phyloP scores from a whole-genome alignment of 257 asterid species.

The Nicotiana attenuata region DNA sequence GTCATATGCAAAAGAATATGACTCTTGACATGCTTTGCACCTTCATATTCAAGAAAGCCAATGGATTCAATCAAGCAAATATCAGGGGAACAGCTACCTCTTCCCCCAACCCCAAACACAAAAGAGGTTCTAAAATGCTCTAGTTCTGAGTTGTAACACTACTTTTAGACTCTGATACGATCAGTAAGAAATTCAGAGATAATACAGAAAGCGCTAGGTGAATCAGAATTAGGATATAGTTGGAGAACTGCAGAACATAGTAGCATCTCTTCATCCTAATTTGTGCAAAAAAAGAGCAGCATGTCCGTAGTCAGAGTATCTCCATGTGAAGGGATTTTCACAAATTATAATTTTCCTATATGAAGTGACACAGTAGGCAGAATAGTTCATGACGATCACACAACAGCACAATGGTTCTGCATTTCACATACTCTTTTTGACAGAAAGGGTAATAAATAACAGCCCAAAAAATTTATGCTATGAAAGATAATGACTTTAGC shows the following conservation, averaged over 20 bases:
- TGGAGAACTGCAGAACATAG: neutral
- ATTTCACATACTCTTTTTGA: constrained; percentile 5
- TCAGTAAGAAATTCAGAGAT: neutral
- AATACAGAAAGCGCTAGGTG: neutral
- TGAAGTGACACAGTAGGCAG: too few relatives aligned
- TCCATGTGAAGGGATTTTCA: neutral
- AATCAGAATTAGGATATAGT: neutral
- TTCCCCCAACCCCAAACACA: neutral
- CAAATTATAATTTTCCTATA: neutral
- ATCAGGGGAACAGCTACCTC: neutral
- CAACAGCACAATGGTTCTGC: neutral
- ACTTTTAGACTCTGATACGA: neutral
- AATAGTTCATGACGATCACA: neutral
- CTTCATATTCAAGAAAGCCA: neutral
- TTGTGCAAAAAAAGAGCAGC: neutral
- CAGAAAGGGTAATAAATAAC: neutral
- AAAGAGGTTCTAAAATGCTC: neutral
- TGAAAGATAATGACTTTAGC: neutral
- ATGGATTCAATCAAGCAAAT: constrained; percentile 1
- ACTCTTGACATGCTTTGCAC: neutral
- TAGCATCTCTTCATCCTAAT: neutral
- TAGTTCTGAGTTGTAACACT: neutral
- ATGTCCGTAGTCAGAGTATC: neutral
- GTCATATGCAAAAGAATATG: neutral
- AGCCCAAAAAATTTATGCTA: neutral